Evolutionary conservation across 1,284 basidiomycete genomes (phyloP).

Genomic region (Kwoniella shivajii): DNA sequence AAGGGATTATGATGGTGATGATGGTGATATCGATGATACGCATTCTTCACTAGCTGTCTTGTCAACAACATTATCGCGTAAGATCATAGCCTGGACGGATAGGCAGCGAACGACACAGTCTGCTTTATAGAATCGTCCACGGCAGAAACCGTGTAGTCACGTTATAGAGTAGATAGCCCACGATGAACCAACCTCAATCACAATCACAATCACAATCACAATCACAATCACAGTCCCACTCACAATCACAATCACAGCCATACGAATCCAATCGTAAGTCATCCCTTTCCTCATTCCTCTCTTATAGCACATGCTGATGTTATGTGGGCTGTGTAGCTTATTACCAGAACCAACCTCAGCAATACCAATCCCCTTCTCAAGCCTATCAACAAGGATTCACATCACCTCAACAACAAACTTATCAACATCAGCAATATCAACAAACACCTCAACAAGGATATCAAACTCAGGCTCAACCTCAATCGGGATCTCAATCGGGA

Average conservation of each 20-base stretch:
- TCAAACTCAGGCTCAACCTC: conserved; percentile 5
- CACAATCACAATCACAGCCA: conserved; percentile 9
- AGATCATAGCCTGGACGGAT: too few species aligned
- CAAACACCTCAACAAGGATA: background rate
- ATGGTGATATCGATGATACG: too few species aligned
- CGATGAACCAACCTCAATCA: too few species aligned
- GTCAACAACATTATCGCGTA: too few species aligned
- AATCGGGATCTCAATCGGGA: too few species aligned
- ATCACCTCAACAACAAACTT: background rate
- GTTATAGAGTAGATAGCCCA: background rate
- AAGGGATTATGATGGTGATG: too few species aligned
- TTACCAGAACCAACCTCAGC: conserved; percentile 6
- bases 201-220: background rate
- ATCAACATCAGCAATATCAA: background rate
- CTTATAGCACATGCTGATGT: background rate
- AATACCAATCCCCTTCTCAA: background rate
- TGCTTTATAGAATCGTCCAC: too few species aligned
- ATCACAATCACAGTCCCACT: too few species aligned
- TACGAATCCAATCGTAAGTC: conserved; percentile 13
- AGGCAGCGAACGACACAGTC: too few species aligned
- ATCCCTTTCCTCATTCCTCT: background rate
- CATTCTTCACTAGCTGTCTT: too few species aligned
- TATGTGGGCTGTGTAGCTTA: background rate
- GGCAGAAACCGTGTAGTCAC: background rate
- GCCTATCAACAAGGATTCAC: background rate